These are phyloP conservation scores for Globisporangium echinulatum DNA, from an alignment of 352 stramenopile species.

Conservation along the genomic window DNA sequence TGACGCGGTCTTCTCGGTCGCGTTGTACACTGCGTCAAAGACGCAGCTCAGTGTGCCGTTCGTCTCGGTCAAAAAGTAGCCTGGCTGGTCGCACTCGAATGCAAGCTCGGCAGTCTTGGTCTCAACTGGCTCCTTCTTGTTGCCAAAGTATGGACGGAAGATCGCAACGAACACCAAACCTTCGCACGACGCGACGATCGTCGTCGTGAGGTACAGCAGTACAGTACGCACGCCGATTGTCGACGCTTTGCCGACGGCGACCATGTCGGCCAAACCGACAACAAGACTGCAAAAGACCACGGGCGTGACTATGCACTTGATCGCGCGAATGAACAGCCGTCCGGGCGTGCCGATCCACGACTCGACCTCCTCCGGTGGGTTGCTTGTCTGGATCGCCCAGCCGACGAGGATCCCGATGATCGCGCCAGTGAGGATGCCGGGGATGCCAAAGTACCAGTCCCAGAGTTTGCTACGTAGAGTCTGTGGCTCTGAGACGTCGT, in stretches of 20 bases:
- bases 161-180: slow-evolving; percentile 27
- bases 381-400: slow-evolving; percentile 12
- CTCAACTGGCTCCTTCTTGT: background rate
- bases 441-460: slow-evolving; percentile 15
- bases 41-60: slow-evolving; percentile 1
- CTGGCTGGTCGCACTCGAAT: too few relatives aligned
- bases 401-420: slow-evolving; percentile 21
- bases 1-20: slow-evolving; percentile 7
- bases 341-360: slow-evolving; percentile 34
- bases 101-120: background rate
- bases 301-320: slow-evolving; percentile 20
- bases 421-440: slow-evolving; percentile 23
- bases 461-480: background rate
- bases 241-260: background rate
- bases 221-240: slow-evolving; percentile 7
- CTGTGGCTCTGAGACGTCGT: background rate
- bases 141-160: slow-evolving; percentile 23
- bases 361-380: slow-evolving; percentile 10
- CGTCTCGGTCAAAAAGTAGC: too few relatives aligned
- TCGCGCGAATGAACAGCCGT: slow-evolving; percentile 39
- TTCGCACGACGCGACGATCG: slow-evolving; percentile 20
- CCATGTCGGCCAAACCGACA: too few relatives aligned
- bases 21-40: slow-evolving; percentile 16
- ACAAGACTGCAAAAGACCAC: too few relatives aligned
- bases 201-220: slow-evolving; percentile 11